Evolutionary conservation across 2,329 filamentous ascomycete species (phyloP), one percentile per base, ranked within the genome.

Genomic region (Hypomyces perniciosus): DNA sequence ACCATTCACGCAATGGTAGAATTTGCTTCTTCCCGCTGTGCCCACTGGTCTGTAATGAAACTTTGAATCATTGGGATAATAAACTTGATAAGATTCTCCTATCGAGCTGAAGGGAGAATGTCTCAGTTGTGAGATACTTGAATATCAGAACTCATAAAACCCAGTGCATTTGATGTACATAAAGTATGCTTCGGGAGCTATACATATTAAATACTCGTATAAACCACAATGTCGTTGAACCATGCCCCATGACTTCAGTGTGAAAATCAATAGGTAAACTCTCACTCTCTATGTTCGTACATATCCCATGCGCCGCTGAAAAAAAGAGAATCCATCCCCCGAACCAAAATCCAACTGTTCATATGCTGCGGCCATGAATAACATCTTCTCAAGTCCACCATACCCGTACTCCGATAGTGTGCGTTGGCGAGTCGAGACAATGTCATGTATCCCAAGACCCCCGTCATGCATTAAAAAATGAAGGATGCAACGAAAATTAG

Each of bases 401-500:
- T 43, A 43, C 8, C 40, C 44, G 8, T 33, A 44, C 39, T 44
- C 34, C 40, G 20, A 34, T 39, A 38, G 40, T 13, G 43, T 41
- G 33, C 37, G 39, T 33, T 29, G 13, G 41, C 34, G 34, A 48
- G 44, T 43, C 50, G 34, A 26, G 13, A 27, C 13, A 46, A 49
- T 49, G 26, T 48, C 51, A 42, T 41, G 47, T 41, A 33, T 45
- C 48, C 29, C 42, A 34, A 40, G 27, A 31, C 26, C 33, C 12
- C 47, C 30, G n/a, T 41, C 13, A 54, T 48, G 52, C 44, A 28
- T 52, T 52, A 59, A 44, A 57, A 57, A 27, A 70, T 53, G 46
- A 72, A 72, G 6, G 69, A 68, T 8, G 57, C 65, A 27, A 74
- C 71, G 58, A 81, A 81, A 48, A 79, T 61, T 48, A 77, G 55